phyloP scores from a whole-genome alignment of 2,329 filamentous ascomycete genomes.

The Aspergillus aculeatus region DNA sequence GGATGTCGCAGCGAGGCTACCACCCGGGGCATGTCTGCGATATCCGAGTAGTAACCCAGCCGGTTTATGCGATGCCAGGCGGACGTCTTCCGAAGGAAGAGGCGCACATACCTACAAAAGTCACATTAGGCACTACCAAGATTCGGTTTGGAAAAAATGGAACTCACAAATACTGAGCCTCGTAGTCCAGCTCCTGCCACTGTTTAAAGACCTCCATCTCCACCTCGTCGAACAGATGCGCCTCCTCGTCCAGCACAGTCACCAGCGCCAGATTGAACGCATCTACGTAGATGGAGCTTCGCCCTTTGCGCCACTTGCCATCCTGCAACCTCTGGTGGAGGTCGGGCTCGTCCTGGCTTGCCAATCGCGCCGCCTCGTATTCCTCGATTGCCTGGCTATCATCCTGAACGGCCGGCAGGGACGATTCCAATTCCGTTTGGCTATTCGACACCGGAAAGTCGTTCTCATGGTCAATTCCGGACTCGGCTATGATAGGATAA shows the following conservation, averaged over 20 bases:
- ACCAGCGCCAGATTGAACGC: conserved; percentile 91
- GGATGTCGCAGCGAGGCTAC: conserved; percentile 62
- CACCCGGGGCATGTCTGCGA: conserved; percentile 68
- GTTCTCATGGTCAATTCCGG: conserved; percentile 26
- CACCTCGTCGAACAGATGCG: conserved; percentile 77
- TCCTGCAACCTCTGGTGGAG: conserved; percentile 55
- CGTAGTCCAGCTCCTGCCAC: conserved; percentile 74
- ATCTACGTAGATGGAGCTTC: conserved; percentile 92
- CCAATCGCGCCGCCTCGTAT: conserved; percentile 70
- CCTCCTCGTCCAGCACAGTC: conserved; percentile 85
- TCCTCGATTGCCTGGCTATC: conserved; percentile 73
- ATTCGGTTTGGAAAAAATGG: not conserved
- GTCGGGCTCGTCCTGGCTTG: conserved; percentile 46
- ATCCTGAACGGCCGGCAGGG: conserved; percentile 65
- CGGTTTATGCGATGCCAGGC: conserved; percentile 83
- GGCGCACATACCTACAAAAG: conserved; percentile 70
- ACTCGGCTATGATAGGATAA: conserved; percentile 5
- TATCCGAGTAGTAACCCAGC: conserved; percentile 78
- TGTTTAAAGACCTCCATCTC: conserved; percentile 74
- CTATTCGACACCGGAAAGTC: conserved; percentile 30
- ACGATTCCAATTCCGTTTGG: conserved; percentile 68
- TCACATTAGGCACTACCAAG: no score
- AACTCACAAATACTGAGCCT: conserved; percentile 83
- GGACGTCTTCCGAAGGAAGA: conserved; percentile 89
- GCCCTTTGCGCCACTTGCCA: conserved; percentile 68